Base-by-base conservation (phyloP, 169 alveolate genomes). In the Cryptosporidium muris region DNA sequence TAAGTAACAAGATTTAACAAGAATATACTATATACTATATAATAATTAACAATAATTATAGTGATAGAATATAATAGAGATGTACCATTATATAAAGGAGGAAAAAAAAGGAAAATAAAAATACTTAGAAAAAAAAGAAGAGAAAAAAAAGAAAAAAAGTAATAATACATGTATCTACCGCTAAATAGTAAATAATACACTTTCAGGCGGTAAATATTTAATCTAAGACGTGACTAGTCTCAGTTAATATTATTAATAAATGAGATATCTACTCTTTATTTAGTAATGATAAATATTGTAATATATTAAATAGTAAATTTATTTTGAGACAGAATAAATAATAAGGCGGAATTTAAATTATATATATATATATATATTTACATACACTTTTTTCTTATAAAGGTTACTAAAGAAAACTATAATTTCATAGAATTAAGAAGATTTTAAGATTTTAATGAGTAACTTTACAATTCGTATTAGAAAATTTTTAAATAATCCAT, bases 401-500 rank as follows among this genome's bases (percentile, higher is more conserved):
- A 37, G 42, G 5, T 36, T 40, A 62, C 42, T 64, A 45, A 64
- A 60, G 62, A 60, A 60, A 64, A 64, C 11, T 45, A 34, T 45
- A 4, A 34, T 62, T 45, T 45, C 6, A 43, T 34, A 45, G 34
- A 16, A 34, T 34, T 14, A 64, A 40, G 48, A 64, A 64, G 51
- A 47, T 64, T 37, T 6, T 25, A 64, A 47, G 43, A 43, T 1
- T 47, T 34, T 43, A 8, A 74, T 74, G 85, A 74, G 37, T 49
- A 53, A 74, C 65, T 91, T 89, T 88, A 90, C 92, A 68, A 89
- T 95, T 54, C 94, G 97, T 48, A 94, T 94, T 53, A 92, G 95
- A 63, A 93, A 94, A 90, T 94, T 93, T 81, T 74, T 91, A 91
- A 90, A 93, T 47, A 95, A 95, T 82, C 98, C 98, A 25, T 90